These are phyloP conservation scores for Alternaria solani DNA, from an alignment of 2,329 filamentous ascomycete species.

Conservation along the genomic window DNA sequence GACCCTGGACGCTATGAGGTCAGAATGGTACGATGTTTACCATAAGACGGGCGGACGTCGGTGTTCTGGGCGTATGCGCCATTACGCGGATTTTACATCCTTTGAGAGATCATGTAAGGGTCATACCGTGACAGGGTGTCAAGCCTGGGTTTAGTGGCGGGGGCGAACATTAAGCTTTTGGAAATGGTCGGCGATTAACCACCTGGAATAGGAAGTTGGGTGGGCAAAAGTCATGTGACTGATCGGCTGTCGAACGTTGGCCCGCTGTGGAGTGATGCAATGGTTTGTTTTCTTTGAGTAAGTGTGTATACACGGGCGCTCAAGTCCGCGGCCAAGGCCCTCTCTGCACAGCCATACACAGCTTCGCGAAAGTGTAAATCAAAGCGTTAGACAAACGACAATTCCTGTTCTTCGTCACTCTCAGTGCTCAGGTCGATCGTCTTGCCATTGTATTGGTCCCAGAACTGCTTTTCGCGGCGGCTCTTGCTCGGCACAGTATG, in stretches of 20 bases:
- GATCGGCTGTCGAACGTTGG: not conserved
- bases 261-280: not conserved
- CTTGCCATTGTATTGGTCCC: too few species aligned
- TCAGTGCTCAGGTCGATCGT: too few species aligned
- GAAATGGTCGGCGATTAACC: not conserved
- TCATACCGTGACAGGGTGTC: not conserved
- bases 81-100: not conserved
- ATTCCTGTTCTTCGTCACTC: too few species aligned
- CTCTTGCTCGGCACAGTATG: too few species aligned
- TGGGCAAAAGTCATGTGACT: not conserved
- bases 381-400: too few species aligned
- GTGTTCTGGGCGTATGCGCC: not conserved
- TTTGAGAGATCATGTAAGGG: not conserved
- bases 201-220: not conserved
- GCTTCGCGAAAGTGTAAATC: too few species aligned
- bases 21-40: constrained; percentile 4
- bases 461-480: too few species aligned
- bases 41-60: constrained; percentile 4
- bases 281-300: not conserved
- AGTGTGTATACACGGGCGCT: not conserved
- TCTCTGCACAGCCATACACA: too few species aligned
- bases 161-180: not conserved
- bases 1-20: not conserved
- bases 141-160: not conserved
- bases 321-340: not conserved